A percentile compares a stretch with the other conserved stretches of the same genome.
These are phyloP conservation scores for Digitaria exilis DNA, from an alignment of 202 grass and related monocot genomes.

Conservation along the genomic window DNA sequence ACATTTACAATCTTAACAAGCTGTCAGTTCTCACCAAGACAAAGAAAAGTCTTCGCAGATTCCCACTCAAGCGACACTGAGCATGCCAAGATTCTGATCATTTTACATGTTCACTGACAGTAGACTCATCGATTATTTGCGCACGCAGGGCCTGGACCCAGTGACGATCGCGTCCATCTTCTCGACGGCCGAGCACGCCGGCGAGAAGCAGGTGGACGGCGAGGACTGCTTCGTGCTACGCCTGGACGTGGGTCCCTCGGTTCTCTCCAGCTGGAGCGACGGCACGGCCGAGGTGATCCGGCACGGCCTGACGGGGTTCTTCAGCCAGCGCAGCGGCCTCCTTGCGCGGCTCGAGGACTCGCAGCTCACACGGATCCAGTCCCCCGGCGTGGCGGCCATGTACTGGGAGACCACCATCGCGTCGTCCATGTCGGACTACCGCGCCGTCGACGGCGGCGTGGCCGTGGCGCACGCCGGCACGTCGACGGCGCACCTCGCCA, in stretches of 20 bases:
- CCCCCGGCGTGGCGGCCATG: constrained; percentile 81
- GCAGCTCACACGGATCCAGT: constrained; percentile 90
- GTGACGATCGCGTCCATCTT: constrained; percentile 86
- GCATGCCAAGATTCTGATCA: not conserved
- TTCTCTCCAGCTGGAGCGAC: constrained; percentile 87
- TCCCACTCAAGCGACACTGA: too few relatives aligned
- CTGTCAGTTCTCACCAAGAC: not conserved
- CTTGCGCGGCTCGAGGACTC: constrained; percentile 80
- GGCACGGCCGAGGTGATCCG: constrained; percentile 92
- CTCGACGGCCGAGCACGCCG: constrained; percentile 77
- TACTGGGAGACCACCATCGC: constrained; percentile 98
- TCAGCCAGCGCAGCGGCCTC: constrained; percentile 95
- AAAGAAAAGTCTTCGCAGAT: not conserved
- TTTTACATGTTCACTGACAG: not conserved
- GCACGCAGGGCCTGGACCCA: constrained; percentile 70
- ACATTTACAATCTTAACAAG: not conserved
- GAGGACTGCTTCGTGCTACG: constrained; percentile 94
- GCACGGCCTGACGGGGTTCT: constrained; percentile 84
- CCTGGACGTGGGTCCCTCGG: constrained; percentile 63
- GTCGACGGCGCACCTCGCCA: constrained; percentile 68
- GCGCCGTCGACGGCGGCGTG: constrained; percentile 62
- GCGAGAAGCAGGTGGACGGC: constrained; percentile 86
- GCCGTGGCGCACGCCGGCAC: constrained; percentile 71
- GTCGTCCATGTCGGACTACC: constrained; percentile 69
- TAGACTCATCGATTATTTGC: constrained; percentile 11